Evolutionary conservation across 371 early-diverging fungal genomes (phyloP), one percentile per base, ranked within the genome.

Genomic region (Mycotypha africana): DNA sequence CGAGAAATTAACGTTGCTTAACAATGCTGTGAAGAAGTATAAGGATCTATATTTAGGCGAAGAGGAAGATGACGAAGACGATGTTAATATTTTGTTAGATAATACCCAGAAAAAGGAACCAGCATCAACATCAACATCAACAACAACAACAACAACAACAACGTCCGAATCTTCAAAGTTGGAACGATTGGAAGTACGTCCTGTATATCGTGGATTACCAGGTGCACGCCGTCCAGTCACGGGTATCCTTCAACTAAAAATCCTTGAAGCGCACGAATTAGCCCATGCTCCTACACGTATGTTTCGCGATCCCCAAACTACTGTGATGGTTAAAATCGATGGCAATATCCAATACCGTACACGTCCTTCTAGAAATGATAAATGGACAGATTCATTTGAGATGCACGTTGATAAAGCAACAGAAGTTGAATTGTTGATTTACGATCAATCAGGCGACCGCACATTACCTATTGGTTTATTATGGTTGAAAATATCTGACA

Each of bases 381-480:
- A 75, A 21, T 94, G 70, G 70, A 76, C 78, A 51, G 93, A 97
- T 36, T 78, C 80, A 16, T 89, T 92, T 63, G 85, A 83, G 30
- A 67, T 93, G 39, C 67, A 79, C 38, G 85, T 92, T 17, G 88
- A 91, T 50, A 88, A 88, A 65, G 93, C 89, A 2, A 80, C 84
- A 14, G 95, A 96, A 46, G 78, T 94, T 2, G 97, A 95, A 61
- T 51, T 97, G 23, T 67, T 86, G 2, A 70, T 93, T 6, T 83
- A 80, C 43, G 92, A 91, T 40, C 70, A 79, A 43, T 74, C 78
- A 21, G 81, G 80, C 30, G 81, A 82, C 25, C 58, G 71, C 17
- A 67, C 70, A 16, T 67, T 74, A 40, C 80, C 89, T 26, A 75
- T 88, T 19, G 91, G 91, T 7, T 59, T 89, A 33, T 59, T 88